These are phyloP conservation scores for Vanrija pseudolonga DNA, from an alignment of 1,284 basidiomycete species.

Conservation along the genomic window DNA sequence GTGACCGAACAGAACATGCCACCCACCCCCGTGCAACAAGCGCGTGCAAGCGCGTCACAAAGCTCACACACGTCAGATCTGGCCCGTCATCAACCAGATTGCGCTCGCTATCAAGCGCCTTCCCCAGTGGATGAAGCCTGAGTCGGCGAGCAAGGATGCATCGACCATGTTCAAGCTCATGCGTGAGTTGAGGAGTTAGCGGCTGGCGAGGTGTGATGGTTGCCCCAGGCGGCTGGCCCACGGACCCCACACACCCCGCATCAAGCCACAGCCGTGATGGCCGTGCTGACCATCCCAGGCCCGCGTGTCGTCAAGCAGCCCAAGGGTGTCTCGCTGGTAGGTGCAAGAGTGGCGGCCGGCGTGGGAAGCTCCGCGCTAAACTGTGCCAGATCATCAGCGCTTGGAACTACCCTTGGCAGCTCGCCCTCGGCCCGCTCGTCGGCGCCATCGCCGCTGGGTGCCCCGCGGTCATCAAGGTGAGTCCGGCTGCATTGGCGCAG, in stretches of 20 bases:
- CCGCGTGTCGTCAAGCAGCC: conserved; percentile 69
- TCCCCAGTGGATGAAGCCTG: conserved; percentile 70
- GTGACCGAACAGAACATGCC: background rate
- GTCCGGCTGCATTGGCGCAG: conserved; percentile 3
- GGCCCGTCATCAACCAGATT: conserved; percentile 59
- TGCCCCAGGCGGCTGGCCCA: background rate
- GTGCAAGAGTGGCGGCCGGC: conserved; percentile 11
- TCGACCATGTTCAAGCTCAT: conserved; percentile 38
- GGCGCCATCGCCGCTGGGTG: conserved; percentile 79
- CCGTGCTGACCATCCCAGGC: conserved; percentile 55
- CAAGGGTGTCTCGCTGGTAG: conserved; percentile 67
- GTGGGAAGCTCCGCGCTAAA: conserved; percentile 1
- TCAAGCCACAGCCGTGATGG: too few species aligned
- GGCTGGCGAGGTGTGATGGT: conserved; percentile 18
- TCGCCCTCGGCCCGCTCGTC: conserved; percentile 58
- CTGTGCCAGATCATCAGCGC: conserved; percentile 39
- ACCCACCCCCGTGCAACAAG: too few species aligned
- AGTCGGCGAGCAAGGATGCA: conserved; percentile 57
- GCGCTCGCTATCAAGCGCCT: conserved; percentile 64
- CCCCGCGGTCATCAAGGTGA: conserved; percentile 64
- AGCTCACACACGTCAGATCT: conserved; percentile 26
- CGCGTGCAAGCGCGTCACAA: background rate
- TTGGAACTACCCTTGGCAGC: conserved; percentile 58
- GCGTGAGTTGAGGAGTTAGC: conserved; percentile 22
- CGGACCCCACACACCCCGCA: too few species aligned